Base-by-base conservation (phyloP, 1,139 yeast species). In the Fermentozyma sake region DNA sequence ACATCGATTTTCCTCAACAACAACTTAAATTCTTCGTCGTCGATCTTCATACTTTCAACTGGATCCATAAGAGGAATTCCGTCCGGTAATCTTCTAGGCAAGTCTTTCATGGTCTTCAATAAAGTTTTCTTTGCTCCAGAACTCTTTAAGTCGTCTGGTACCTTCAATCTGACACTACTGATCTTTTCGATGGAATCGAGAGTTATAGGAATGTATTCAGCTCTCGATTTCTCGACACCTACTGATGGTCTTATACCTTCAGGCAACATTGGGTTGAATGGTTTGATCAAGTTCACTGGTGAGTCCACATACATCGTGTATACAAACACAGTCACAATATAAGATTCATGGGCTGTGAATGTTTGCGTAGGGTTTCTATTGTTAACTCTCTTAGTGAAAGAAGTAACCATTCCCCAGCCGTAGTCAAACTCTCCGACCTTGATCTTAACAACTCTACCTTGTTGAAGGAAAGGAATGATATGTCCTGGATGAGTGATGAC, bases 391-490 rank as follows among this genome's bases (percentile, higher is more conserved):
- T 86, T 87, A 26, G 72, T 68, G 45, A 79, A 84, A 20, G 78
- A 74, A 6, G 85, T 79, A 12, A 89, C 91, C 53, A 85, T 83
- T 31, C 91, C 96, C 98, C 98, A 93, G 7, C 96, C 96, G 51
- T 87, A 93, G 39, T 87, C 84, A 38, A 58, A 48, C 10, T 61
- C 64, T 10, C 72, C 72, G 22, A 78, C 62, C 32, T 70, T 70
- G 12, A 93, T 75, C 43, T 79, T 77, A 24, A 89, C 61, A 33
- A 93, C 70, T 55, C 98, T 74, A 20, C 99, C 99, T 15, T 86
- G 77, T 55, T 87, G 95, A 44, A 93, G 62, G 52, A 82, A 93
- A 17, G 85, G 84, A 31, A 89, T 63, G 16, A 80, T 69, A 51
- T 89, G 79, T 7, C 93, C 83, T 1, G 99, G 99, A 51, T 91